Conservation (phyloP, 2,329 filamentous ascomycete genomes). For the Fusarium solani-melongenae region DNA sequence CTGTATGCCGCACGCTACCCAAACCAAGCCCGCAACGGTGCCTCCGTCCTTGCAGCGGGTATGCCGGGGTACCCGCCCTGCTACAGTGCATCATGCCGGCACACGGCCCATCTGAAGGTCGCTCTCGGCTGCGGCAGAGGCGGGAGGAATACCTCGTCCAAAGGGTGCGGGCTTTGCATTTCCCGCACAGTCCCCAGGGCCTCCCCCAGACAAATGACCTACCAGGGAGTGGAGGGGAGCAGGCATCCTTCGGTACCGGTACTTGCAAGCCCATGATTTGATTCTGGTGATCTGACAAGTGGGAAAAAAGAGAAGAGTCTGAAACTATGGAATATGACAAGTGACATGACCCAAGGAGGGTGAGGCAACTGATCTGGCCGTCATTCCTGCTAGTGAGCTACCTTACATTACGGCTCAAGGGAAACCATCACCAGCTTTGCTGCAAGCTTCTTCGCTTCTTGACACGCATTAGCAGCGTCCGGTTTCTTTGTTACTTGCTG, state of each 20-base stretch:
- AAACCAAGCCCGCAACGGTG: constrained; percentile 21
- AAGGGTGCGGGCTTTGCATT: constrained; percentile 9
- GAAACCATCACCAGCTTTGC: not conserved
- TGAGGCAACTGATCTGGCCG: not conserved
- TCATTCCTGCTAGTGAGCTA: constrained; percentile 13
- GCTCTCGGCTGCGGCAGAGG: not conserved
- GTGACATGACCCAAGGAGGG: not conserved
- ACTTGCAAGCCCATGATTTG: constrained; percentile 15
- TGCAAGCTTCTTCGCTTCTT: not conserved
- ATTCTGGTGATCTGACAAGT: constrained; percentile 1
- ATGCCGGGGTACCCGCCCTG: constrained; percentile 30
- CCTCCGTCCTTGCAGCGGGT: constrained; percentile 38
- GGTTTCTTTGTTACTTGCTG: not conserved
- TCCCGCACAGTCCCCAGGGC: constrained; percentile 25
- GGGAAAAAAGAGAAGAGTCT: not conserved
- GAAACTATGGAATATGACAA: constrained; percentile 8
- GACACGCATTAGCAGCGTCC: not conserved
- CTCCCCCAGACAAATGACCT: constrained; percentile 27
- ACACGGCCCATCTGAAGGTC: not conserved
- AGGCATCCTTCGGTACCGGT: constrained; percentile 22
- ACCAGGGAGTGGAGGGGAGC: constrained; percentile 7
- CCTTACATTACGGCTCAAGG: not conserved
- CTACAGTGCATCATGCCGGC: constrained; percentile 7
- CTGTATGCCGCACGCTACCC: constrained; percentile 27
- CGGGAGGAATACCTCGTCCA: not conserved